These are phyloP conservation scores for Candida coquimbonensis DNA, from an alignment of 805 yeast genomes.

Conservation along the genomic window DNA sequence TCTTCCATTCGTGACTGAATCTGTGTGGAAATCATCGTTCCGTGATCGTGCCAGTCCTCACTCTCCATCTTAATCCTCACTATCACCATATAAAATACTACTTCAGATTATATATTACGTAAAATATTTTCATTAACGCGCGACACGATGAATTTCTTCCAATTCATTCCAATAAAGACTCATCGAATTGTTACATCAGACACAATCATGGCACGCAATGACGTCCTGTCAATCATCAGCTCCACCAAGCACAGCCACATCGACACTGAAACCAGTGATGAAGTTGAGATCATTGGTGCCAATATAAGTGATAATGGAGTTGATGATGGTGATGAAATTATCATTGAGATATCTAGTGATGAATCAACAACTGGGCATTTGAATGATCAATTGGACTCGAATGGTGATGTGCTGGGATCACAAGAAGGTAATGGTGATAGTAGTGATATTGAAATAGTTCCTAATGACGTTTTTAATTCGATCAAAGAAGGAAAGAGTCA, in stretches of 20 bases:
- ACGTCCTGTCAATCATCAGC: slow-evolving; percentile 4
- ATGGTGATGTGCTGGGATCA: too few relatives aligned
- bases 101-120: too few relatives aligned
- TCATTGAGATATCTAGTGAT: not conserved
- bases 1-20: slow-evolving; percentile 19
- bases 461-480: too few relatives aligned
- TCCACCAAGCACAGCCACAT: not conserved
- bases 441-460: too few relatives aligned
- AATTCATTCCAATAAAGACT: too few relatives aligned
- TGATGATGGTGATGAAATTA: not conserved
- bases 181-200: not conserved
- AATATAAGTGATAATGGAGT: too few relatives aligned
- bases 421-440: too few relatives aligned
- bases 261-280: not conserved
- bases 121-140: too few relatives aligned
- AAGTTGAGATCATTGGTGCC: not conserved
- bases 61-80: too few relatives aligned
- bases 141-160: too few relatives aligned
- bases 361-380: not conserved
- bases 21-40: slow-evolving; percentile 18
- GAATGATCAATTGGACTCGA: not conserved
- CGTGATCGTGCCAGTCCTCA: not conserved
- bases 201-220: not conserved
- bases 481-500: too few relatives aligned
- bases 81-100: not conserved